Base-by-base conservation (phyloP, 768 basidiomycete species). In the Russula dissimulans region DNA sequence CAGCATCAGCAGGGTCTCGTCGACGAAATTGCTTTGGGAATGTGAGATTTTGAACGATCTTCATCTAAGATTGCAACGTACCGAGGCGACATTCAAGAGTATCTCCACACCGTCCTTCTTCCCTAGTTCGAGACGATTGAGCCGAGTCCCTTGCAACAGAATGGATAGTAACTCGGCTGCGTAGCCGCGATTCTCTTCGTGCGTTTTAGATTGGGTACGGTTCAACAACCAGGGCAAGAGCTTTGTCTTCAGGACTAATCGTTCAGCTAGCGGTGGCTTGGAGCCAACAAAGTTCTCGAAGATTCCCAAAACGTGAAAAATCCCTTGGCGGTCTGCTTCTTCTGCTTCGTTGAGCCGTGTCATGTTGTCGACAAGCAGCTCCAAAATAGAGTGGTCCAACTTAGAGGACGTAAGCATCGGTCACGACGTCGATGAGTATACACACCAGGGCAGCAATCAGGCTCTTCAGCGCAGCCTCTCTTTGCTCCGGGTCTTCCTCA, bases 101-200 rank as follows among this genome's bases (percentile, higher is more conserved):
- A 70, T 75, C 68, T 97, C 94, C 2, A 95, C 82, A 0, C 95
- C 95, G 61, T 92, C 83, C 54, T 79, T 76, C 65, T 86, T 81
- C 3, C 81, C 87, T 8, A 94, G 74, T 53, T 81, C 78, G 54
- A 88, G 69, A 41, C 90, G 79, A 65, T 91, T 94, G 17, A 78
- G 72, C 32, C 79, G 72, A 65, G 84, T 86, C 63, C 83, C 79
- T 70, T 95, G 93, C 34, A 97, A 76, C 1, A 97, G 72, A 59
- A 99, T 94, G 17, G 93, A 87, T n/a, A 98, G 77, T 15, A 98
- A 72, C 72, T 99, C 95, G 47, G 91, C 92, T 7, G 95, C 86
- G 67, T 99, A 99, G 60, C 88, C 82, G 49, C 92, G 84, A 69
- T 97, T 99, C 69, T 94, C 92, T 58, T 95, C 90, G 62, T 91